Evolutionary conservation across 2,329 filamentous ascomycete species (phyloP), one percentile per base, ranked within the genome.

Genomic region (Rhynchosporium agropyri): DNA sequence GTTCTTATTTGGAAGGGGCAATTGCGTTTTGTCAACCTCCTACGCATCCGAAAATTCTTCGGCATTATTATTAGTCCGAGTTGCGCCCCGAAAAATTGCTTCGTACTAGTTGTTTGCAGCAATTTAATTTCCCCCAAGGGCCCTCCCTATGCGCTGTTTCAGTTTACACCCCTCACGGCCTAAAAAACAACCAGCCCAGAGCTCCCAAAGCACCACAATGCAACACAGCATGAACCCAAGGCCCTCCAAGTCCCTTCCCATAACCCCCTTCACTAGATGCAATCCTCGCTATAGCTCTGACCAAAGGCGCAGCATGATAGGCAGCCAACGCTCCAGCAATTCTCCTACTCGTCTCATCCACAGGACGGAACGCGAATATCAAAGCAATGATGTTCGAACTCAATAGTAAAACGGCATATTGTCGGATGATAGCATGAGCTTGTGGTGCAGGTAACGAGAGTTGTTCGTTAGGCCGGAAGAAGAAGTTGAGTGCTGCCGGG

Each of bases 371-470:
- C 46, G 71, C 67, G 58, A 77, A 77, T 9, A 73, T 67, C 4
- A 72, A 33, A 4, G 76, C 74, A 33, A 78, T 71, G 43, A 77
- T 63, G 61, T 69, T 72, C 10, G 75, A 74, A 13, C 67, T 61
- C 15, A 77, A 56, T 4, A 78, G 68, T 0, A 77, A 69, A 6
- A 76, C 63, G n/a, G 76, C 75, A 63, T 77, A 78, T 68, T 78
- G 76, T 38, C 71, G 68, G 55, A 78, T 73, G 31, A 72, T 56
- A 29, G 74, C 67, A 46, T 77, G 72, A 9, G 76, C 74, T 65
- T 75, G 69, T 9, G 74, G 73, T 42, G 74, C 73, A 43, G 74
- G 66, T 4, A 57, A 46, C 3, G 69, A 61, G 15, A 77, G 71
- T 48, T 73, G 72, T 29, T 69, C 57, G 12, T 73, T 70, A 7